phyloP scores from a whole-genome alignment of 2,329 filamentous ascomycete species.

The Lachnellula cervina region DNA sequence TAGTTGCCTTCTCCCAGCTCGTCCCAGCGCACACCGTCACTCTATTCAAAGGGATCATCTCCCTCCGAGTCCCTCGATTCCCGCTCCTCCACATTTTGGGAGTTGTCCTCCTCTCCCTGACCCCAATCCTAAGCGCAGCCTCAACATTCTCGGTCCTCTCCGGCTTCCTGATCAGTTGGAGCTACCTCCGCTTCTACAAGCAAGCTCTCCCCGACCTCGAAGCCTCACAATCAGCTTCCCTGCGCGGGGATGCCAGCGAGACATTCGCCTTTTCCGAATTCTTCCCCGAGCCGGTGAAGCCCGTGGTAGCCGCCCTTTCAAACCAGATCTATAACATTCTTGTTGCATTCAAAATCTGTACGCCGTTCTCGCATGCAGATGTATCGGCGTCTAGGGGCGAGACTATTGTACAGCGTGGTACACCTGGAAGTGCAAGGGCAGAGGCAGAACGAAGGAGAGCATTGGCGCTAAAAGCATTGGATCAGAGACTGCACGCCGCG shows the following conservation, averaged over 20 bases:
- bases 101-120: conserved; percentile 62
- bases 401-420: conserved; percentile 48
- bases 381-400: conserved; percentile 70
- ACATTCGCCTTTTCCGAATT: conserved; percentile 95
- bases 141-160: conserved; percentile 74
- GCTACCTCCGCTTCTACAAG: conserved; percentile 95
- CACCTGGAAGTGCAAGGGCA: conserved; percentile 68
- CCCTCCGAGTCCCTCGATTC: conserved; percentile 74
- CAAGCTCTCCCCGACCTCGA: conserved; percentile 64
- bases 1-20: conserved; percentile 96
- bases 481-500: conserved; percentile 86
- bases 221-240: conserved; percentile 52
- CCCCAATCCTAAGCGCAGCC: conserved; percentile 59
- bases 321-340: conserved; percentile 70
- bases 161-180: conserved; percentile 86
- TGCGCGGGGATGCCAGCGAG: conserved; percentile 89
- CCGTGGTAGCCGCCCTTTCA: conserved; percentile 67
- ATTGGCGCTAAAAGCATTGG: conserved; percentile 82
- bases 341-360: conserved; percentile 72
- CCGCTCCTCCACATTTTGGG: conserved; percentile 70
- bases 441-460: conserved; percentile 89
- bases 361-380: conserved; percentile 78
- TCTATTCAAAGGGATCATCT: conserved; percentile 81
- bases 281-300: conserved; percentile 81
- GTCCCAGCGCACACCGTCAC: conserved; percentile 96